phyloP scores from a whole-genome alignment of 352 stramenopile species.

The Pythium grandisporangium region DNA sequence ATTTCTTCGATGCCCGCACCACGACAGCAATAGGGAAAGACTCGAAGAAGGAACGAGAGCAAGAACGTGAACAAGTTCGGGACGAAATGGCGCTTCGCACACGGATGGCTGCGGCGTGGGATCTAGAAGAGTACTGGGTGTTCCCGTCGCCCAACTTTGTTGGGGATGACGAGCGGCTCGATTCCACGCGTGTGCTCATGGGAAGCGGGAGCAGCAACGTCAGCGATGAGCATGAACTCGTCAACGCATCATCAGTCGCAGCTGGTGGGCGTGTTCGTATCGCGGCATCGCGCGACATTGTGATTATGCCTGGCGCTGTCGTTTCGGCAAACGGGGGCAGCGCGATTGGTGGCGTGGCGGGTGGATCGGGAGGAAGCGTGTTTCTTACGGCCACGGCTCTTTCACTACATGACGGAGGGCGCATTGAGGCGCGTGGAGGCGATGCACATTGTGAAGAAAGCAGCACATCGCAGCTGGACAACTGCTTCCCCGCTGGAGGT shows the following conservation, averaged over 20 bases:
- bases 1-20: conserved; percentile 42
- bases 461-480: conserved; percentile 15
- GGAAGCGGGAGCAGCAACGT: conserved; percentile 29
- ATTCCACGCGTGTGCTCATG: conserved; percentile 22
- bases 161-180: neutral
- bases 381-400: conserved; percentile 36
- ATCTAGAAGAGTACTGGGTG: conserved; percentile 37
- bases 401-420: conserved; percentile 21
- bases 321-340: conserved; percentile 44
- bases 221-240: neutral
- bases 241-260: no score
- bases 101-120: conserved; percentile 19
- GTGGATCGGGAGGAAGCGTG: conserved; percentile 46
- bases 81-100: no score
- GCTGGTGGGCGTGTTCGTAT: conserved; percentile 59
- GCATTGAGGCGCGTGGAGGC: conserved; percentile 37
- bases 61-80: no score
- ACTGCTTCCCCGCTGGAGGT: conserved; percentile 54
- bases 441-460: conserved; percentile 29
- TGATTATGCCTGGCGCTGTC: conserved; percentile 39
- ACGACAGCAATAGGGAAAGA: no score
- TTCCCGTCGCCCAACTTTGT: neutral
- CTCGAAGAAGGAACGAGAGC: conserved; percentile 12
- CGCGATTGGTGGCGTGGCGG: conserved; percentile 24
- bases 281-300: conserved; percentile 50